Evolutionary conservation across 2,329 filamentous ascomycete species (phyloP), one percentile per base, ranked within the genome.

Genomic region (Epichloe gansuensis): DNA sequence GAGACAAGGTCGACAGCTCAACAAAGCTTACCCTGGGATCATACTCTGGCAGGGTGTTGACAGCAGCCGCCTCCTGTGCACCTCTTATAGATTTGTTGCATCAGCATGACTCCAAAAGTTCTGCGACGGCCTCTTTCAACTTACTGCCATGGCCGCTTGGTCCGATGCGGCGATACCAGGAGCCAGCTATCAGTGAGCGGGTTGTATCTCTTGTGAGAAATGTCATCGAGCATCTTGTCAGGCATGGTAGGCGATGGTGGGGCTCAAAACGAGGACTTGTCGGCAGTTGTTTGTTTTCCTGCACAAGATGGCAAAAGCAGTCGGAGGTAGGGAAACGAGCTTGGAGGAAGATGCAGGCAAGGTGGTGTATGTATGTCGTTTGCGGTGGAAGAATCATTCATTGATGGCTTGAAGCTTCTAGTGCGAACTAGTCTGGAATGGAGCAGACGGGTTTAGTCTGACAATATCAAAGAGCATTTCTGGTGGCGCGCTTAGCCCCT

Each of bases 71-170:
- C 67, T 93, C 87, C 67, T 93, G 82, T 58, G 87, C 82, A 54
- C 87, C 87, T 74, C 87, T 90, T 54, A 4, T 46, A 41, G 25
- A 34, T n/a, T n/a, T 31, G 53, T 12, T 47, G 17, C 31, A 41
- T 52, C 5, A 56, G 38, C 25, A 12, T 13, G 2, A 12, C 35
- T 27, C 17, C 12, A 15, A 38, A 35, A 5, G 11, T 23, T 13
- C 6, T 12, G 8, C 13, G 7, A 15, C 9, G 15, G 25, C 13
- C 13, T 25, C 13, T 25, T 47, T 23, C 31, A 17, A 74, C 87
- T 79, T 74, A 95, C 88, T 96, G 93, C 93, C 93, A 98, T 63
- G 93, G 93, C 58, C 93, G 80, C 78, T 97, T 97, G 50, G 90
- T 97, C 51, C 93, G 78, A 69, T 98, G 93, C 55, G 93, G 93